Evolutionary conservation across 805 yeast species (phyloP).

Genomic region (Lachancea dasiensis): DNA sequence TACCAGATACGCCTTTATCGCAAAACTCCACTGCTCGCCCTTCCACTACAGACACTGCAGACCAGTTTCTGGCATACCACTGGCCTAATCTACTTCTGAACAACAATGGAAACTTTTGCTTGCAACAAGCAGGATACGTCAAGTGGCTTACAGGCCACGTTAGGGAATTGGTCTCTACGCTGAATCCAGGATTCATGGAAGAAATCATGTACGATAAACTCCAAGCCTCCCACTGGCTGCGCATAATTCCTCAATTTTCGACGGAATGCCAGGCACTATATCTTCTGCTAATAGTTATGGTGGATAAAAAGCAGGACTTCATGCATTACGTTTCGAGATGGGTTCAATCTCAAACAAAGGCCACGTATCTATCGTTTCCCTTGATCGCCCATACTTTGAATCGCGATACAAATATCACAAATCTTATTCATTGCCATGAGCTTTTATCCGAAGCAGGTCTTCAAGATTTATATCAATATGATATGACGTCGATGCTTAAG

Average conservation of each 20-base stretch:
- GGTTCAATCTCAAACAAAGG: slow-evolving; percentile 2
- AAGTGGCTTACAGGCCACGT: slow-evolving; percentile 6
- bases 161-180: not conserved
- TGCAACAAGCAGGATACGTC: slow-evolving; percentile 8
- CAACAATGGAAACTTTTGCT: slow-evolving; percentile 8
- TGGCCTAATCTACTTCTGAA: slow-evolving; percentile 6
- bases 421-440: slow-evolving; percentile 20
- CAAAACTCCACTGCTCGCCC: slow-evolving; percentile 3
- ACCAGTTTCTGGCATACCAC: not conserved
- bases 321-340: slow-evolving; percentile 1
- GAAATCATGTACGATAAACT: slow-evolving; percentile 3
- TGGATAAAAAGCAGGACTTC: not conserved
- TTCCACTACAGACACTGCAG: slow-evolving; percentile 1
- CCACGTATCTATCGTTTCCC: slow-evolving; percentile 7
- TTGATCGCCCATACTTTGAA: slow-evolving; percentile 6
- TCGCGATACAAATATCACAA: slow-evolving; percentile 1
- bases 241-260: slow-evolving; percentile 3
- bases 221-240: slow-evolving; percentile 4
- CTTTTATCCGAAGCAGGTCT: slow-evolving; percentile 13
- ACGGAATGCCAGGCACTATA: slow-evolving; percentile 6
- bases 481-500: slow-evolving; percentile 18
- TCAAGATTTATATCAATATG: slow-evolving; percentile 17
- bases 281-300: slow-evolving; percentile 5
- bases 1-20: slow-evolving; percentile 9
- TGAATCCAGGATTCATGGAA: slow-evolving; percentile 5